Evolutionary conservation across 768 basidiomycete species (phyloP).

Genomic region (Scleroderma bovista): DNA sequence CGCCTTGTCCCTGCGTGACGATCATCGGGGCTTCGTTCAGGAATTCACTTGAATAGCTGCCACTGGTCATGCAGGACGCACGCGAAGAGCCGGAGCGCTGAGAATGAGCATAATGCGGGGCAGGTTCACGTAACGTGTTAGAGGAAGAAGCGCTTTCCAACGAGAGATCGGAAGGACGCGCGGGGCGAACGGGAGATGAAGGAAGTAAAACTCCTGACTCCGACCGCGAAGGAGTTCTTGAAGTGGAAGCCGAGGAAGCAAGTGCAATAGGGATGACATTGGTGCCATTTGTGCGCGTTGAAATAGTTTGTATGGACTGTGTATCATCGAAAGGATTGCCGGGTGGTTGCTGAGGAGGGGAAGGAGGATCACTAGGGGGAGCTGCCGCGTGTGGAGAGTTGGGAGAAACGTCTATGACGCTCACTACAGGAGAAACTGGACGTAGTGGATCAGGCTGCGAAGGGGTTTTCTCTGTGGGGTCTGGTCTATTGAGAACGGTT

Average conservation of each 20-base stretch:
- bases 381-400: slow-evolving; percentile 34
- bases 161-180: slow-evolving; percentile 54
- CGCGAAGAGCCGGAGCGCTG: slow-evolving; percentile 52
- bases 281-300: slow-evolving; percentile 68
- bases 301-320: slow-evolving; percentile 73
- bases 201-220: slow-evolving; percentile 12
- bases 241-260: slow-evolving; percentile 52
- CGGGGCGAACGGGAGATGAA: slow-evolving; percentile 47
- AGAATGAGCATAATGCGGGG: slow-evolving; percentile 39
- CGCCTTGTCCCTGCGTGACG: slow-evolving; percentile 58
- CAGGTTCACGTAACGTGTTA: slow-evolving; percentile 35
- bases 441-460: slow-evolving; percentile 21
- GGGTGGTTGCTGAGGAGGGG: slow-evolving; percentile 16
- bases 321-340: slow-evolving; percentile 74
- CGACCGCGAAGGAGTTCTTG: slow-evolving; percentile 31
- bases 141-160: slow-evolving; percentile 62
- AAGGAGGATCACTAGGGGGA: slow-evolving; percentile 3
- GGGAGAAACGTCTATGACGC: slow-evolving; percentile 59
- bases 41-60: slow-evolving; percentile 74
- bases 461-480: slow-evolving; percentile 64
- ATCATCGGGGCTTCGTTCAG: slow-evolving; percentile 79
- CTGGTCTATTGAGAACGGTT: slow-evolving; percentile 76
- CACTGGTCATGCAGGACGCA: slow-evolving; percentile 68
- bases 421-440: slow-evolving; percentile 34
- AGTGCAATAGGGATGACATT: slow-evolving; percentile 87